A percentile compares a stretch with the other conserved stretches of the same genome.
These are phyloP conservation scores for Trichoderma arundinaceum DNA, from an alignment of 2,329 filamentous ascomycete genomes.

Conservation along the genomic window DNA sequence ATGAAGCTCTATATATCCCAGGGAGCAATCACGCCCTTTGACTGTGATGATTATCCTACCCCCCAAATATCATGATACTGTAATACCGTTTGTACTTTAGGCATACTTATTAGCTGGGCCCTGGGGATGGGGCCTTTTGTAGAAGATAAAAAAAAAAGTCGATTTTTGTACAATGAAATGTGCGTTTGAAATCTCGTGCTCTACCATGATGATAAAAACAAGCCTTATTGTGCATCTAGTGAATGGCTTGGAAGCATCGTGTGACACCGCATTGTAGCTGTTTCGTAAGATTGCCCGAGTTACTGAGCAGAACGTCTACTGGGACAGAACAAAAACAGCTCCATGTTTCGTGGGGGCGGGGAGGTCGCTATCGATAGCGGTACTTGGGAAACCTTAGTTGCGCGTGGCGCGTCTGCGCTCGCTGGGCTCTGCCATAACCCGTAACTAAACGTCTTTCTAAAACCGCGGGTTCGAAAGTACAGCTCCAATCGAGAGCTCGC, in stretches of 20 bases:
- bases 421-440: background rate
- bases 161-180: too few relatives aligned
- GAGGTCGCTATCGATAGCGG: constrained; percentile 28
- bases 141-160: too few relatives aligned
- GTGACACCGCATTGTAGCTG: too few relatives aligned
- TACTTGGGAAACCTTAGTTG: constrained; percentile 1
- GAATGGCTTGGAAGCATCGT: too few relatives aligned
- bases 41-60: constrained; percentile 17
- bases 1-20: constrained; percentile 29
- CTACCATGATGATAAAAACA: too few relatives aligned
- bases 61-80: constrained; percentile 13
- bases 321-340: background rate
- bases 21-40: constrained; percentile 9
- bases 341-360: constrained; percentile 22
- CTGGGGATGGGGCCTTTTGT: too few relatives aligned
- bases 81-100: constrained; percentile 27
- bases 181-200: too few relatives aligned
- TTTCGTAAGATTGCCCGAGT: too few relatives aligned
- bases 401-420: constrained; percentile 27
- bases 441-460: constrained; percentile 6
- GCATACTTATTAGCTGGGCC: too few relatives aligned
- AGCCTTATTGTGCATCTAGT: too few relatives aligned
- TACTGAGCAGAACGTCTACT: too few relatives aligned
- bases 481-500: constrained; percentile 13
- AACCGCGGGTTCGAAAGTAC: background rate